Base-by-base conservation (phyloP, 768 basidiomycete genomes). In the Collybiopsis confluens region DNA sequence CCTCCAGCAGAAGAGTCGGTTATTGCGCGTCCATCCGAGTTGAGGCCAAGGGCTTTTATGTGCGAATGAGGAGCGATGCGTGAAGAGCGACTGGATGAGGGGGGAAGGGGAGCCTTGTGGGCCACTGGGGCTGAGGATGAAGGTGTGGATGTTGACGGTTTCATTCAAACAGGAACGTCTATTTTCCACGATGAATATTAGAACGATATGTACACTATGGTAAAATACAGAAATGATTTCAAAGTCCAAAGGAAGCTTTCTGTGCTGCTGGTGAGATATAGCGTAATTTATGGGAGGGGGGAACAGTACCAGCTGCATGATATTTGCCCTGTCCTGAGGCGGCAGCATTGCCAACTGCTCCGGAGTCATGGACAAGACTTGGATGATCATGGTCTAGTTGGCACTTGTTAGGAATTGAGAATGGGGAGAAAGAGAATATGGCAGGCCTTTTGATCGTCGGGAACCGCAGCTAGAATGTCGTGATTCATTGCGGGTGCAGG, bases 21-120 rank as follows among this genome's bases (percentile, higher is more conserved):
- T 28, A 76, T 73, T 1, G 93, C 96, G 53, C 77, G 77, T 1
- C 95, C 96, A 56, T 98, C 93, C 49, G 87, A 68, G 38, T 80
- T 87, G 51, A 98, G 75, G 2, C 97, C 97, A 26, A 98, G 86
- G 6, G 94, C 95, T 73, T 94, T 96, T 68, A 98, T 98, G 68
- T 98, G 95, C 4, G 94, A 97, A 65, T 98, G 95, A 2, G 92
- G 85, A 1, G 91, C 90, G 42, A 93, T 90, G 35, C 90, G 82
- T 27, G 89, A 88, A 0, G 89, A 83, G 21, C 88, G 79, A 11
- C 78, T 77, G 1, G 83, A 79, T 11, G 83, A 77, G 0, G 88
- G 87, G 0, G 86, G 86, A 0, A 87, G 80, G 2, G 87, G 75
- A 1, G 89, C 85, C 54, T 85, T 90, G 68, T 89, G 88, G 4